phyloP scores from a whole-genome alignment of 139 green algal genomes.

The Pedinophyceae sp. region DNA sequence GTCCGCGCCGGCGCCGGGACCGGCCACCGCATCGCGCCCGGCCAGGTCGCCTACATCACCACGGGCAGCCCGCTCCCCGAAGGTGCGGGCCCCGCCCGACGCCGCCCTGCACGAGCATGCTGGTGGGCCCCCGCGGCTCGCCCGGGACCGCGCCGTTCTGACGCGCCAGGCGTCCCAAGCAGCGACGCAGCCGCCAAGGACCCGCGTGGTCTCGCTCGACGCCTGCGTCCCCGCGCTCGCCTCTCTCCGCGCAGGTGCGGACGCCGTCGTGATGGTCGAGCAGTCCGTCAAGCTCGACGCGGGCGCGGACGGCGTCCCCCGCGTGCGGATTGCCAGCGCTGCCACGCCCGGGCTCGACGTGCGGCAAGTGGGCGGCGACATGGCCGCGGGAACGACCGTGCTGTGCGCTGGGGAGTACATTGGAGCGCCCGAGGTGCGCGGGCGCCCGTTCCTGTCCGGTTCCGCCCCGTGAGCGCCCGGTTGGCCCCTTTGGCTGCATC shows the following conservation, averaged over 20 bases:
- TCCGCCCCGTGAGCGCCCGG: too few relatives aligned
- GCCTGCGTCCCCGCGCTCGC: neutral
- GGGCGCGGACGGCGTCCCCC: neutral
- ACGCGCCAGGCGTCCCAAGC: too few relatives aligned
- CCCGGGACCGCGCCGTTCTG: too few relatives aligned
- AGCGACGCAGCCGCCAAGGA: too few relatives aligned
- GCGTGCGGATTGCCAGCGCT: constrained; percentile 43
- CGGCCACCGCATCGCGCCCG: constrained; percentile 18
- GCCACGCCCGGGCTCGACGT: constrained; percentile 11
- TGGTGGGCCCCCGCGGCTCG: too few relatives aligned
- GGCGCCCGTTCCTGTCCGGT: too few relatives aligned
- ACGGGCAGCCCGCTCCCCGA: constrained; percentile 35
- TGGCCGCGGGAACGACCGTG: constrained; percentile 41
- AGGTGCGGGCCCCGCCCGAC: too few relatives aligned
- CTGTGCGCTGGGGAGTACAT: constrained; percentile 51
- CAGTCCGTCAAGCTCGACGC: constrained; percentile 42
- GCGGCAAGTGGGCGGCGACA: constrained; percentile 52
- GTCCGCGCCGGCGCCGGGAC: constrained; percentile 39
- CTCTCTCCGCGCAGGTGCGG: constrained; percentile 19
- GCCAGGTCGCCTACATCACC: constrained; percentile 75
- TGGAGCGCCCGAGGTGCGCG: constrained; percentile 65
- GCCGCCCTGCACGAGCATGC: too few relatives aligned
- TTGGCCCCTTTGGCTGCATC: neutral
- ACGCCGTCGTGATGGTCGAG: constrained; percentile 57
- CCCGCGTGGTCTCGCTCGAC: neutral